Evolutionary conservation across 192 early-diverging fungal species (phyloP).

Genomic region (Rhizophagus clarus): DNA sequence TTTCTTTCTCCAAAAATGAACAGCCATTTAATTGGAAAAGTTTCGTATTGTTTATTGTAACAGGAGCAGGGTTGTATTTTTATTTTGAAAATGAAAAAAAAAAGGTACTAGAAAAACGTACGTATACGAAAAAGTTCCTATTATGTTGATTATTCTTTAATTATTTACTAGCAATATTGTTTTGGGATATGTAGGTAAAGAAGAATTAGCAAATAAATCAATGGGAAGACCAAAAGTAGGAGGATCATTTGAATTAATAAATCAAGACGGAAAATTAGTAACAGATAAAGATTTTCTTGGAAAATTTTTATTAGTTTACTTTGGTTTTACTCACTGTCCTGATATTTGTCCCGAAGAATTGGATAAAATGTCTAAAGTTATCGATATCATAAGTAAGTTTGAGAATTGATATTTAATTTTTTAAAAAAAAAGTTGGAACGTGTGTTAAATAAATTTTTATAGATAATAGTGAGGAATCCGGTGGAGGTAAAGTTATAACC

Average conservation of each 20-base stretch:
- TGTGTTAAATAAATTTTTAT: neutral
- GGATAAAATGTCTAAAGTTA: constrained; percentile 93
- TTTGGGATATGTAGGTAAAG: constrained; percentile 14
- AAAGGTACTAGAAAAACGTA: constrained; percentile 50
- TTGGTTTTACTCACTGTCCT: constrained; percentile 99
- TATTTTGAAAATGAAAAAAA: constrained; percentile 71
- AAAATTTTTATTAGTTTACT: constrained; percentile 90
- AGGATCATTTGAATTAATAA: constrained; percentile 83
- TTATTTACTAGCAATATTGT: neutral
- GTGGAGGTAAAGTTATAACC: constrained; percentile 55
- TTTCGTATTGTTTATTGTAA: constrained; percentile 55
- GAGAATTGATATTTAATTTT: neutral
- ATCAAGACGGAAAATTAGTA: constrained; percentile 73
- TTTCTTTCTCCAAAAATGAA: neutral
- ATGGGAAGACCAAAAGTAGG: constrained; percentile 89
- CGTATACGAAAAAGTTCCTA: neutral
- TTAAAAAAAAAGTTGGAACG: neutral
- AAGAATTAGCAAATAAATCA: constrained; percentile 29
- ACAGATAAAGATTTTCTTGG: constrained; percentile 82
- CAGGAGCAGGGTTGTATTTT: constrained; percentile 60
- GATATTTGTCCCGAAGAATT: constrained; percentile 99
- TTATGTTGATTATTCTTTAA: neutral
- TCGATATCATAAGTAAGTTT: constrained; percentile 71
- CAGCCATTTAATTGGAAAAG: constrained; percentile 55
- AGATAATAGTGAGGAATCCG: constrained; percentile 53